Evolutionary conservation across 768 basidiomycete species (phyloP).

Genomic region (Lyophyllum semitale): DNA sequence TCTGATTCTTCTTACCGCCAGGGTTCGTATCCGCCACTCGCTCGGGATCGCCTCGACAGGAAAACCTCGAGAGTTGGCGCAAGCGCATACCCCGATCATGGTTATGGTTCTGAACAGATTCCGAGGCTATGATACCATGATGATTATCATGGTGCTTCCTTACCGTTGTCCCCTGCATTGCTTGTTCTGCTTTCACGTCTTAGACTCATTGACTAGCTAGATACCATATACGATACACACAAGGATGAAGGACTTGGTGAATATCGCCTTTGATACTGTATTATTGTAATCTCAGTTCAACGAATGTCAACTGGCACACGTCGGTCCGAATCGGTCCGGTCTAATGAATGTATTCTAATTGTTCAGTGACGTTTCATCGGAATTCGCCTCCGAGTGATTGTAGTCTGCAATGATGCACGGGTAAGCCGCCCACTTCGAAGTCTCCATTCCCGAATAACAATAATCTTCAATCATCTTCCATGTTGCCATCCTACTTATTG

Average conservation of each 20-base stretch:
- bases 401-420: too few species aligned
- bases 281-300: neutral
- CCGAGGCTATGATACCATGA: constrained; percentile 4
- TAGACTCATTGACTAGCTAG: neutral
- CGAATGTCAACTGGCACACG: neutral
- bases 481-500: neutral
- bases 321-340: too few species aligned
- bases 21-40: constrained; percentile 32
- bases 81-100: neutral
- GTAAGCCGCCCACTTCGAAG: too few species aligned
- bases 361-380: constrained; percentile 5
- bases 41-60: constrained; percentile 19
- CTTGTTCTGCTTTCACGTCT: neutral
- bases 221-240: neutral
- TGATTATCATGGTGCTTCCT: constrained; percentile 3
- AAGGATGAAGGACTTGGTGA: neutral
- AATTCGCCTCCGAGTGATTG: too few species aligned
- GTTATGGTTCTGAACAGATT: constrained; percentile 1
- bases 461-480: neutral
- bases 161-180: neutral
- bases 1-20: constrained; percentile 29
- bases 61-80: constrained; percentile 16
- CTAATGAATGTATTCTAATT: too few species aligned
- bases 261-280: neutral
- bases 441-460: neutral